Conservation (phyloP, 768 basidiomycete genomes). For the Gymnopilus junonius region DNA sequence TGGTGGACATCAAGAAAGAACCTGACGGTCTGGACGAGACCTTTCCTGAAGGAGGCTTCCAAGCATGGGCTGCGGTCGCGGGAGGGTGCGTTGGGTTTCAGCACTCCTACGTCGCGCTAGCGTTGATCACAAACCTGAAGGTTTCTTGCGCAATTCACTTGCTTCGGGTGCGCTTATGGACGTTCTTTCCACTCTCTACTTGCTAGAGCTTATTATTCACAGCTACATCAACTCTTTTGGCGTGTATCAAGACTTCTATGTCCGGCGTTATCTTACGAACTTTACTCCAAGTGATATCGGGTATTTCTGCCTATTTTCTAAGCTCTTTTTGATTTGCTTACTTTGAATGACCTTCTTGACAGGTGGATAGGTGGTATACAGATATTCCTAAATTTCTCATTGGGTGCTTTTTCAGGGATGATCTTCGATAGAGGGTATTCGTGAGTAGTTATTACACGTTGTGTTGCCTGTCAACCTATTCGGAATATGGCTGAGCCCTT, state of each 20-base stretch:
- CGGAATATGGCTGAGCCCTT: neutral
- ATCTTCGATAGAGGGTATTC: conserved; percentile 59
- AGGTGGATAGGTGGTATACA: conserved; percentile 60
- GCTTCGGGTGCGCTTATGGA: conserved; percentile 38
- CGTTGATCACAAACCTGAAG: conserved; percentile 17
- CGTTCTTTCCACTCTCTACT: neutral
- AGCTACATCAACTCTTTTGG: conserved; percentile 36
- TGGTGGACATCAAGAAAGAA: neutral
- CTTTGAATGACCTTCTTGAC: neutral
- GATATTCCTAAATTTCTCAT: conserved; percentile 50
- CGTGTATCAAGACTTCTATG: conserved; percentile 36
- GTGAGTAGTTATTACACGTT: conserved; percentile 31
- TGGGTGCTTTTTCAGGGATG: conserved; percentile 49
- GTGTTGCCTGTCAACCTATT: neutral
- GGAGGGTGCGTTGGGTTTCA: conserved; percentile 36
- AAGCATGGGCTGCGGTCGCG: conserved; percentile 42
- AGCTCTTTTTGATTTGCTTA: neutral
- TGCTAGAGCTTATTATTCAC: neutral
- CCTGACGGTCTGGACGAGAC: neutral
- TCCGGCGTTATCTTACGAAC: conserved; percentile 28
- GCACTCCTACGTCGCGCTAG: neutral
- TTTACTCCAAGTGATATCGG: conserved; percentile 31
- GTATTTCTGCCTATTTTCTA: conserved; percentile 9
- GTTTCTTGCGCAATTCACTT: conserved; percentile 42
- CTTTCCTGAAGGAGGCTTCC: conserved; percentile 44